phyloP scores from a whole-genome alignment of 306 rosid genomes.

The Leucaena leucocephala region DNA sequence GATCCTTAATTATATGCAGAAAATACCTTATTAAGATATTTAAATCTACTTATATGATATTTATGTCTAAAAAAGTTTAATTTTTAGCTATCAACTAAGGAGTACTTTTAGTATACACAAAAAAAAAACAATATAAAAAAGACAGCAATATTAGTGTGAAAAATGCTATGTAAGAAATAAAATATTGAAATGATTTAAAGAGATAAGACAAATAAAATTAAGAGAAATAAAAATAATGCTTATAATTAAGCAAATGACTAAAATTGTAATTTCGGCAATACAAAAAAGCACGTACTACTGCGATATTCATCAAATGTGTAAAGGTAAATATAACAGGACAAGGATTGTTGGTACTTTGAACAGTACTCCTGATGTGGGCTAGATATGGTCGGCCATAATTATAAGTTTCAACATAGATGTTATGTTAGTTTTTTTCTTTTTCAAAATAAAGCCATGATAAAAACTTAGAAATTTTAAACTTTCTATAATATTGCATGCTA shows the following conservation, averaged over 20 bases:
- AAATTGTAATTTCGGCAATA: not conserved
- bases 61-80: not conserved
- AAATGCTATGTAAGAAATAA: not conserved
- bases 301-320: slow-evolving; percentile 17
- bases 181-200: not conserved
- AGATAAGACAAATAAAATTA: not conserved
- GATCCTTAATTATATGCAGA: too few relatives aligned
- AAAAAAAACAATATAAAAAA: not conserved
- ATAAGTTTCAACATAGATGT: not conserved
- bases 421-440: not conserved
- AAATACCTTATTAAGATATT: too few relatives aligned
- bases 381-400: slow-evolving; percentile 48
- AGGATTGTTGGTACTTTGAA: slow-evolving; percentile 39
- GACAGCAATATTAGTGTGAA: not conserved
- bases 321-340: slow-evolving; percentile 32
- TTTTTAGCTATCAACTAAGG: not conserved
- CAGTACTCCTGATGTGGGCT: slow-evolving; percentile 36
- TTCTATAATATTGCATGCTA: not conserved
- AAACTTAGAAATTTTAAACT: not conserved
- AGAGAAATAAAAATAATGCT: not conserved
- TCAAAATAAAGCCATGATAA: not conserved
- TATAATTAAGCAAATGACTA: not conserved
- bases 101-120: not conserved
- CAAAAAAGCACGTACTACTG: not conserved
- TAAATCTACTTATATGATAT: too few relatives aligned